Evolutionary conservation across 2,329 filamentous ascomycete genomes (phyloP).

Genomic region (Stachybotrys echinatus): DNA sequence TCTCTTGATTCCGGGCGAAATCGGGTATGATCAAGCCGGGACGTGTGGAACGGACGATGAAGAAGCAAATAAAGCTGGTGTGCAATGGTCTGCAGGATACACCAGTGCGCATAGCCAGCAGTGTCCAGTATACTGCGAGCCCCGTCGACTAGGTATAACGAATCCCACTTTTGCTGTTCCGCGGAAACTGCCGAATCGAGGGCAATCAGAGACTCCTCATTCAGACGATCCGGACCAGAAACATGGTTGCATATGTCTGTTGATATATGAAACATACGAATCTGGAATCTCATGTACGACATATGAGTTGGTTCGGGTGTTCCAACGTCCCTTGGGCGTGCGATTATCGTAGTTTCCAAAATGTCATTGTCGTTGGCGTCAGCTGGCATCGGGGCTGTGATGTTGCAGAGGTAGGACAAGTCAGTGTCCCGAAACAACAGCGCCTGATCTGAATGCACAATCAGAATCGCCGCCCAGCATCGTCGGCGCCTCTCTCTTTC

Average conservation of each 20-base stretch:
- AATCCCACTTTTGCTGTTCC: constrained; percentile 9
- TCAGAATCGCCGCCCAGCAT: constrained; percentile 12
- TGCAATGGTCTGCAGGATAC: constrained; percentile 10
- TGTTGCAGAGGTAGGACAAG: constrained; percentile 5
- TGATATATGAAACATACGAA: constrained; percentile 8
- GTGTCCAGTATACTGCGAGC: constrained; percentile 9
- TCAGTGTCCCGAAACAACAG: constrained; percentile 11
- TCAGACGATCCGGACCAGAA: not conserved
- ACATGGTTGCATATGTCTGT: constrained; percentile 7
- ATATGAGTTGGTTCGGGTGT: constrained; percentile 4
- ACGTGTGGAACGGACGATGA: constrained; percentile 9
- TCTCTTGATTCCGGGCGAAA: constrained; percentile 6
- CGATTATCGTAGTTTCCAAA: constrained; percentile 1
- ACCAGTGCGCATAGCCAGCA: constrained; percentile 11
- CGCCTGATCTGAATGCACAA: constrained; percentile 10
- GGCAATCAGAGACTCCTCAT: not conserved
- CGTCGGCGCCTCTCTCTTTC: constrained; percentile 10
- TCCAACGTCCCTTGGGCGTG: not conserved
- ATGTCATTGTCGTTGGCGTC: constrained; percentile 8
- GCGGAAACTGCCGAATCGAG: not conserved
- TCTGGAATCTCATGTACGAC: constrained; percentile 9
- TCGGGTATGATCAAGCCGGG: not conserved
- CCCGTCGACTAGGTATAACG: constrained; percentile 7
- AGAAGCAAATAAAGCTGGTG: constrained; percentile 13
- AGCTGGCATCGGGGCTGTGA: constrained; percentile 5